Evolutionary conservation across 805 yeast genomes (phyloP), one percentile per base, ranked within the genome.

Genomic region (Candida multigemmis): DNA sequence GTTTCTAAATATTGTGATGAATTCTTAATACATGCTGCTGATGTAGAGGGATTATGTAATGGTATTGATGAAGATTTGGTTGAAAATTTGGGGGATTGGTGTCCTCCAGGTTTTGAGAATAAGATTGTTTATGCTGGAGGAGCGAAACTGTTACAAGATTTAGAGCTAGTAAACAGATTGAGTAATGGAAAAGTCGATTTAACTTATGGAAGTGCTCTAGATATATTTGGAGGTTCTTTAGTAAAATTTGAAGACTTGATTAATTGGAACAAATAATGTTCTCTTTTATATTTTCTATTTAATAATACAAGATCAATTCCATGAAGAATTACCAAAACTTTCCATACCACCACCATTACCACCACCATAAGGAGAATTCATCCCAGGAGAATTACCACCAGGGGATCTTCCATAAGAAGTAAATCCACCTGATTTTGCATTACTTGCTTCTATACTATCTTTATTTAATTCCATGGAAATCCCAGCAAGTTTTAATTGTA

Each of bases 101-200:
- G 74, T 37, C 68, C 67, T 2, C 13, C 28, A 1, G 65, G 63
- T 2, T 60, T 60, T 30, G 71, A 67, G 15, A 64, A 82, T 2
- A 86, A 81, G 18, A 74, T 84, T 4, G 94, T 89, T 2, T 91
- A 91, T 50, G 99, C 98, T 16, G 99, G 99, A 9, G 99, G 99
- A 3, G 98, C 96, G 14, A 77, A 74, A 41, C 68, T 71, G 48
- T 46, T 82, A 0, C 50, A 55, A 0, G 99, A 91, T 48, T 64
- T 91, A 36, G 62, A 56, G 4, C 56, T 66, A 14, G 97, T 91
- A 3, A 51, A 74, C 7, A 34, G 49, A 23, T 56, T 91, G 43
- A 84, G 96, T 46, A 44, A 55, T 2, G 94, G 94, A 3, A 78
- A 70, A 42, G 95, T 91, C 9, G 97, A 91, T 48, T 61, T 91